These are phyloP conservation scores for Paraphaeosphaeria sporulosa DNA, from an alignment of 2,329 filamentous ascomycete genomes.

Conservation along the genomic window DNA sequence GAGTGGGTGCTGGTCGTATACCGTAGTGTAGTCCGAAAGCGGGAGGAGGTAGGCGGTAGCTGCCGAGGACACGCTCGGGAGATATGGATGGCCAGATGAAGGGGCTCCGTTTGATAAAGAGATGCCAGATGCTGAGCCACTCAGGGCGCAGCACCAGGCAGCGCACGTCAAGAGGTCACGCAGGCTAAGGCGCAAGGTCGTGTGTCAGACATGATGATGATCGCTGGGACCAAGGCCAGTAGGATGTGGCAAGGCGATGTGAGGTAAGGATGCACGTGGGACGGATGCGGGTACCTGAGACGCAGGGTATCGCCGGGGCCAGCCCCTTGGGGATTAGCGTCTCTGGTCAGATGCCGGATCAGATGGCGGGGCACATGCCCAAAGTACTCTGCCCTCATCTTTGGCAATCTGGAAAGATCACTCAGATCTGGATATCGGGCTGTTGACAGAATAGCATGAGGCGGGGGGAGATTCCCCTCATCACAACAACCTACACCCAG, in stretches of 20 bases:
- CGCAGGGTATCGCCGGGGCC: neutral
- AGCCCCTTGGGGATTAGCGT: constrained; percentile 6
- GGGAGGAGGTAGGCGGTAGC: constrained; percentile 15
- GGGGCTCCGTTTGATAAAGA: constrained; percentile 18
- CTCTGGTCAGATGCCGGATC: neutral
- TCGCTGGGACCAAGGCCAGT: constrained; percentile 35
- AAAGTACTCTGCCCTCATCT: no score
- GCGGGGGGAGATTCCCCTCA: neutral
- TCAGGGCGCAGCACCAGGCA: constrained; percentile 41
- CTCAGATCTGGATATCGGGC: no score
- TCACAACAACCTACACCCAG: neutral
- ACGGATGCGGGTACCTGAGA: constrained; percentile 23
- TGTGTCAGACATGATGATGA: constrained; percentile 44
- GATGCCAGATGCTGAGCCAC: constrained; percentile 31
- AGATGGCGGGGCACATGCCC: neutral
- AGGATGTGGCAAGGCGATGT: constrained; percentile 21
- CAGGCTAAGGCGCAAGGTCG: constrained; percentile 21
- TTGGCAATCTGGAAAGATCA: no score
- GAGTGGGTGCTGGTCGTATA: constrained; percentile 1
- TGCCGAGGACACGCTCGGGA: constrained; percentile 15
- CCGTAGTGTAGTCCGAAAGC: constrained; percentile 16
- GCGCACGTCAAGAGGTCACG: constrained; percentile 36
- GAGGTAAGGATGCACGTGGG: constrained; percentile 23
- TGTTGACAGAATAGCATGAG: no score
- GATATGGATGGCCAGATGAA: constrained; percentile 25